Conservation (phyloP, 495 filamentous ascomycete genomes). For the Bacidia rubella region DNA sequence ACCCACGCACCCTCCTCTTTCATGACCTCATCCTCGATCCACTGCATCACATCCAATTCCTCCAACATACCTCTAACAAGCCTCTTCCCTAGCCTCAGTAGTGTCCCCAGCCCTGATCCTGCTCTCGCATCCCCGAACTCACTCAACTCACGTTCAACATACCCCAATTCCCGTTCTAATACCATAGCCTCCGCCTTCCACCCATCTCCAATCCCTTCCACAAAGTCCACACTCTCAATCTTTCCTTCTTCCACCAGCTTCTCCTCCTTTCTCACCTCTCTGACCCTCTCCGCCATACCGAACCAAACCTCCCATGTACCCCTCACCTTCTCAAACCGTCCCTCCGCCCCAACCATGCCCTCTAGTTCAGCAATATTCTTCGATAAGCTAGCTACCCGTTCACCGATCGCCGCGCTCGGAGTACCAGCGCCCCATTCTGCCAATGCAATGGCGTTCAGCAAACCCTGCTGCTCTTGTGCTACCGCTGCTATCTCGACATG, state of each 20-base stretch:
- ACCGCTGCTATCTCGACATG: constrained; percentile 25
- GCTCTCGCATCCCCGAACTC: constrained; percentile 19
- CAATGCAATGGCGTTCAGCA: constrained; percentile 29
- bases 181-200: constrained; percentile 32
- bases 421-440: constrained; percentile 27
- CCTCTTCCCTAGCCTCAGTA: constrained; percentile 22
- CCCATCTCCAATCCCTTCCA: constrained; percentile 29
- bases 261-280: constrained; percentile 8
- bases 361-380: constrained; percentile 31
- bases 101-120: constrained; percentile 26
- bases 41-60: constrained; percentile 30
- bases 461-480: constrained; percentile 28
- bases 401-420: constrained; percentile 24
- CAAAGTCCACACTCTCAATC: constrained; percentile 20
- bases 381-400: constrained; percentile 33
- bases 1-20: constrained; percentile 27
- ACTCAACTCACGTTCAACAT: constrained; percentile 20
- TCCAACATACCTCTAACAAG: constrained; percentile 29
- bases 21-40: constrained; percentile 30
- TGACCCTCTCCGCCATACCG: constrained; percentile 17
- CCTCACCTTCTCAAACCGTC: constrained; percentile 26
- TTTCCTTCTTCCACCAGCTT: neutral
- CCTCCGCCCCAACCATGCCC: constrained; percentile 22
- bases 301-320: constrained; percentile 35
- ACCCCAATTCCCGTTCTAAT: constrained; percentile 29